Base-by-base conservation (phyloP, 805 yeast genomes). In the Debaryomyces prosopidis region DNA sequence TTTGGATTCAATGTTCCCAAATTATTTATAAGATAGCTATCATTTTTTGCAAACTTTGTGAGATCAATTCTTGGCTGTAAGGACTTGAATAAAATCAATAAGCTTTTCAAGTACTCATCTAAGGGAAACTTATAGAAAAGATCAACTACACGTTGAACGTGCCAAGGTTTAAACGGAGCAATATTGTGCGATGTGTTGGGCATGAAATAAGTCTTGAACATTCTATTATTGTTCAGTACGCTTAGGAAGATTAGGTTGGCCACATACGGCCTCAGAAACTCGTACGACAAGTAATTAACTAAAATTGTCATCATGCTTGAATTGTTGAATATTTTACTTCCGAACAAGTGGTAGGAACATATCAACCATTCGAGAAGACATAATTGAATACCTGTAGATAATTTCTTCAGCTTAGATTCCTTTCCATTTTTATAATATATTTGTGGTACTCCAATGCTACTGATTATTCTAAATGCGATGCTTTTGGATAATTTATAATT, bases 61-160 rank as follows among this genome's bases (percentile, higher is more conserved):
- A 52, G 46, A 39, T 57, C 58, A 7, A 58, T 26, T 5, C 31
- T 38, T 3, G 66, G 68, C 8, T 53, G 52, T 16, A 55, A 11
- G 19, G 51, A 45, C 40, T 51, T 54, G 46, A 64, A 58, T 7
- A 60, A 45, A 1, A 53, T 49, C 16, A 67, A 36, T 15, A 67
- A 46, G 10, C 49, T 47, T 33, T 50, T 57, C 31, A 68, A 50
- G 18, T 58, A 50, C 14, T 54, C 59, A 43, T 68, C 74, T 28
- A 52, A 45, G 15, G 74, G 74, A 44, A 68, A 68, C 37, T 59
- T 60, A 2, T 40, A 33, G 38, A 47, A 55, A 35, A 68, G 53
- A 27, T 63, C 69, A 1, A 59, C 59, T 8, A 61, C 63, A 15
- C 56, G 45, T 40, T 61, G 58, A 12, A 66, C 54, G 23, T 68